Evolutionary conservation across 2,329 filamentous ascomycete genomes (phyloP).

Genomic region (Pyricularia grisea): DNA sequence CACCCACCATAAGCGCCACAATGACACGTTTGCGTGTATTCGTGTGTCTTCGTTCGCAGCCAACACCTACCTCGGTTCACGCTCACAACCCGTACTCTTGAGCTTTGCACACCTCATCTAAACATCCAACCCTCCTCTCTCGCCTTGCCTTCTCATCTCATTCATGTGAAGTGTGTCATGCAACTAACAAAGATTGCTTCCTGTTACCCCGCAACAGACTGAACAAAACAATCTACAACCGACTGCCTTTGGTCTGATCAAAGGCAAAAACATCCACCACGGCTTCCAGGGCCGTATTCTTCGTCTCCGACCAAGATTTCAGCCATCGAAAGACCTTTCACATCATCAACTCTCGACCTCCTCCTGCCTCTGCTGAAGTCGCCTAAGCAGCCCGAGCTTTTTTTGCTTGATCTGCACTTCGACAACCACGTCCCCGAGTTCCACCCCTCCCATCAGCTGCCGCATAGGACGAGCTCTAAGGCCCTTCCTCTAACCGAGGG

Average conservation of each 20-base stretch:
- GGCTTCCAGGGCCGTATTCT: slow-evolving; percentile 52
- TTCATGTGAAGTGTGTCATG: background rate
- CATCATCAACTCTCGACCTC: slow-evolving; percentile 57
- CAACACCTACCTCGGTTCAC: background rate
- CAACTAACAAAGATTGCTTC: background rate
- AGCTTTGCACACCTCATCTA: background rate
- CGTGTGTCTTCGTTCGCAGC: background rate
- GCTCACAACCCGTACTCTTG: background rate
- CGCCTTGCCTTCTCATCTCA: background rate
- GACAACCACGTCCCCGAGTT: slow-evolving; percentile 40
- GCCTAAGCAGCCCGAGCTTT: slow-evolving; percentile 38
- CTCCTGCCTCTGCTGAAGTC: slow-evolving; percentile 41
- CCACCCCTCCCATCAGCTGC: slow-evolving; percentile 74
- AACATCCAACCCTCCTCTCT: background rate
- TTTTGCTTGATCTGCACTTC: slow-evolving; percentile 37
- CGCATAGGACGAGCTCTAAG: slow-evolving; percentile 98
- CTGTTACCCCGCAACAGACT: background rate
- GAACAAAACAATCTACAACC: background rate
- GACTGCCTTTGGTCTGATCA: slow-evolving; percentile 58
- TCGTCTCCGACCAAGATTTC: slow-evolving; percentile 63
- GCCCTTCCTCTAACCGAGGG: slow-evolving; percentile 99
- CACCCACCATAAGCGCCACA: background rate
- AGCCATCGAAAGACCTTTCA: slow-evolving; percentile 53
- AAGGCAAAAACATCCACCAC: slow-evolving; percentile 50
- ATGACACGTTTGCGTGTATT: background rate